Evolutionary conservation across 2,329 filamentous ascomycete genomes (phyloP).

Genomic region (Xylariaceae sp.): DNA sequence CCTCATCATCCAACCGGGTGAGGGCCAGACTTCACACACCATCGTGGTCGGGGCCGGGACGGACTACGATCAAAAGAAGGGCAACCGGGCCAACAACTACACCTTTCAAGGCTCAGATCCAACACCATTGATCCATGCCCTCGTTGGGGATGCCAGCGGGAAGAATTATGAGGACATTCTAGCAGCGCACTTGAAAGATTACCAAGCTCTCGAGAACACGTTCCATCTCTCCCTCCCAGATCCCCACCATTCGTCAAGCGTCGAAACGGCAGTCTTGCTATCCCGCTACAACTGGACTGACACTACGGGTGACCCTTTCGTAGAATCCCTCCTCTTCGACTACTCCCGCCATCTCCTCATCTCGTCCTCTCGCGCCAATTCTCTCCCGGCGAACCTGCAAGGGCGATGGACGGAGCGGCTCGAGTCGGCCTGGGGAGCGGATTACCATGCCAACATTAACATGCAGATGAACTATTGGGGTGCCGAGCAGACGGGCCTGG

Average conservation of each 20-base stretch:
- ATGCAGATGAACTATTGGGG: constrained; percentile 58
- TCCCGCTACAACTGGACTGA: constrained; percentile 27
- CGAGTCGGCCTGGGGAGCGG: constrained; percentile 43
- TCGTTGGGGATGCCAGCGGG: constrained; percentile 29
- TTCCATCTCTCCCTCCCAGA: constrained; percentile 44
- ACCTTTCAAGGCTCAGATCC: constrained; percentile 47
- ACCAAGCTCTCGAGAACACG: constrained; percentile 31
- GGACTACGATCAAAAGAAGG: constrained; percentile 46
- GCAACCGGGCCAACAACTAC: constrained; percentile 38
- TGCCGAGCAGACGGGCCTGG: constrained; percentile 47
- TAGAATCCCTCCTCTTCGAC: constrained; percentile 49
- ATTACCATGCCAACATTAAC: constrained; percentile 57
- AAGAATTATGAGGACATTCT: constrained; percentile 31
- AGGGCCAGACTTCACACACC: constrained; percentile 25
- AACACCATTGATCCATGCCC: constrained; percentile 30
- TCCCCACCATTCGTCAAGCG: constrained; percentile 32
- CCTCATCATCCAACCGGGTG: constrained; percentile 26
- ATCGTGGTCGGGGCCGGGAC: constrained; percentile 42
- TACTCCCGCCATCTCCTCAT: constrained; percentile 51
- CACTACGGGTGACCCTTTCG: constrained; percentile 44
- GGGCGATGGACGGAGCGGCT: constrained; percentile 47
- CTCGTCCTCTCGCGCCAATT: constrained; percentile 44
- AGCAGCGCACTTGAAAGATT: constrained; percentile 37
- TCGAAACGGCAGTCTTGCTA: constrained; percentile 35
- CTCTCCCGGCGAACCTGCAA: constrained; percentile 51